A percentile compares a stretch with the other conserved stretches of the same genome.
phyloP scores from a whole-genome alignment of 129 eudicot species.

The Flaveria brownii region DNA sequence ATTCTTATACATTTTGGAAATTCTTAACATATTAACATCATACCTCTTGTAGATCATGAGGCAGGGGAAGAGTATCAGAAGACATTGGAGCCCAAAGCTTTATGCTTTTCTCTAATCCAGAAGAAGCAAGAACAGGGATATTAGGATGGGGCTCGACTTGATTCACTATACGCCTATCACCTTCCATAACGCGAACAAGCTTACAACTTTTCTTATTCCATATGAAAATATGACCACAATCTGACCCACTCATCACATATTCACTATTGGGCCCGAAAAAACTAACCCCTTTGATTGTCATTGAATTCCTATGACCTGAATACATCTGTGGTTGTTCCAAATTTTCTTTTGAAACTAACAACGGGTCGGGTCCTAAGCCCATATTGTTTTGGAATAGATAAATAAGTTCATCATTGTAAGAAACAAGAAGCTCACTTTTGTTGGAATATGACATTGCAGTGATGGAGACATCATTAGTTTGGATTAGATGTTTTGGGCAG shows the following conservation, averaged over 20 bases:
- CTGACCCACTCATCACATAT: slow-evolving; percentile 84
- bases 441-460: slow-evolving; percentile 73
- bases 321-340: slow-evolving; percentile 52
- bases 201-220: slow-evolving; percentile 74
- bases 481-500: slow-evolving; percentile 65
- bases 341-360: slow-evolving; percentile 29
- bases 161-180: slow-evolving; percentile 76
- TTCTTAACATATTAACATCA: neutral
- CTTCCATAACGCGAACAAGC: slow-evolving; percentile 77
- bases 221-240: slow-evolving; percentile 84
- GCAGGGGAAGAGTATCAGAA: slow-evolving; percentile 52
- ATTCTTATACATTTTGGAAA: neutral
- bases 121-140: slow-evolving; percentile 68
- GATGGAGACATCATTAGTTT: slow-evolving; percentile 52
- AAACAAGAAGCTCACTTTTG: slow-evolving; percentile 70
- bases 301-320: slow-evolving; percentile 75
- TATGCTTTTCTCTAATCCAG: slow-evolving; percentile 69
- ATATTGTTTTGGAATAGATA: slow-evolving; percentile 63
- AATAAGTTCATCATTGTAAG: slow-evolving; percentile 79
- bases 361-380: slow-evolving; percentile 70
- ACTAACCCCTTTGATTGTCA: slow-evolving; percentile 86
- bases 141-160: slow-evolving; percentile 72
- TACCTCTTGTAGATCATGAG: slow-evolving; percentile 69
- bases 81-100: slow-evolving; percentile 83
- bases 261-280: slow-evolving; percentile 81